Evolutionary conservation across 2,329 filamentous ascomycete species (phyloP).

Genomic region (Botrytis aclada): DNA sequence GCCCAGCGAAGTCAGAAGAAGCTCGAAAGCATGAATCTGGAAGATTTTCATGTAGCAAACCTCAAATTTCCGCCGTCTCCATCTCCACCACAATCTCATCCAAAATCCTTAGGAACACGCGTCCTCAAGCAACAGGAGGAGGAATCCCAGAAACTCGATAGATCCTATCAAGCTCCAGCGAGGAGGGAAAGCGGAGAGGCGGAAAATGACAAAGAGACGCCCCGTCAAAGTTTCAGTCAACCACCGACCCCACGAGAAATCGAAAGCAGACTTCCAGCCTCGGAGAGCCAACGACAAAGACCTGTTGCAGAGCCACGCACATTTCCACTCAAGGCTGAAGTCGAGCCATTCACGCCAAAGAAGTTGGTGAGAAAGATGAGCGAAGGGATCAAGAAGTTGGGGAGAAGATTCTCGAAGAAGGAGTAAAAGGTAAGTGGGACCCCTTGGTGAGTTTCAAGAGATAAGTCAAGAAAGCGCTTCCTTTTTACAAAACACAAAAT

Average conservation of each 20-base stretch:
- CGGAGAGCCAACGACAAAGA: not conserved
- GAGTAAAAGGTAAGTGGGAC: not conserved
- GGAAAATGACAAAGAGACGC: not conserved
- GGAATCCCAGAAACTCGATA: not conserved
- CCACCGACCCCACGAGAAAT: not conserved
- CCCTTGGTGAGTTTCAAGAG: not conserved
- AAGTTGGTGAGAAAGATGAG: not conserved
- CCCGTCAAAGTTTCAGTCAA: not conserved
- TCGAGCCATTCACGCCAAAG: not conserved
- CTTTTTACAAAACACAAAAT: not conserved
- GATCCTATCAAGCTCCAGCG: not conserved
- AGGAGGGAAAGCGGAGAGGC: not conserved
- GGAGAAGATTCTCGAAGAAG: not conserved
- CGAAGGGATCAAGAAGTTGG: not conserved
- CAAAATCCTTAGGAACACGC: not conserved
- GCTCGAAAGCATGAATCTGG: not conserved
- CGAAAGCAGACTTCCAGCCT: not conserved
- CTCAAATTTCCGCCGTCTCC: not conserved
- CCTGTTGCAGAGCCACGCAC: not conserved
- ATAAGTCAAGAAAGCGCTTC: not conserved
- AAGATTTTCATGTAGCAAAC: not conserved
- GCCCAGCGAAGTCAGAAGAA: not conserved
- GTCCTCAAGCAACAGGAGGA: not conserved
- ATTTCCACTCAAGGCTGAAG: not conserved
- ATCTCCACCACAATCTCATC: not conserved